These are phyloP conservation scores for Phytophthora cactorum DNA, from an alignment of 352 stramenopile genomes.

Conservation along the genomic window DNA sequence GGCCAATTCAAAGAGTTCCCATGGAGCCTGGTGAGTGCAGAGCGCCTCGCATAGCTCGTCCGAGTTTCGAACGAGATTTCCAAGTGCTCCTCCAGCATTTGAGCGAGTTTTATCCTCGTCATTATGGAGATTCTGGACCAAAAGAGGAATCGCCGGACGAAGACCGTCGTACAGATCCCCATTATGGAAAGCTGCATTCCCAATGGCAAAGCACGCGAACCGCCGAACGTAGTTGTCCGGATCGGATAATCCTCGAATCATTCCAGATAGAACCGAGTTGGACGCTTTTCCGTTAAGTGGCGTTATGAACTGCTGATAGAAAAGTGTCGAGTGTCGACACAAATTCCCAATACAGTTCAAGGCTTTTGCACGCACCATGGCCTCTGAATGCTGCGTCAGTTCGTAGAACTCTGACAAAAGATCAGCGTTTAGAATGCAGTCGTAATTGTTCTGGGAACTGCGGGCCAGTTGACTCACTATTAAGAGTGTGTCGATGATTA, in stretches of 20 bases:
- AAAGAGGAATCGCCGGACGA: slow-evolving; percentile 57
- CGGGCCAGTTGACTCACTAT: slow-evolving; percentile 91
- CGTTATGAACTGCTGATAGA: slow-evolving; percentile 77
- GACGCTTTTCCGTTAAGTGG: slow-evolving; percentile 19
- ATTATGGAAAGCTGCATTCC: slow-evolving; percentile 94
- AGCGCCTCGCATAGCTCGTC: slow-evolving; percentile 75
- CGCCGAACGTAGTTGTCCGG: slow-evolving; percentile 85
- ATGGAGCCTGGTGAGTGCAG: slow-evolving; percentile 60
- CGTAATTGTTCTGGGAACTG: slow-evolving; percentile 76
- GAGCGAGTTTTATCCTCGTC: slow-evolving; percentile 91
- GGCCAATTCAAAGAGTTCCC: slow-evolving; percentile 75
- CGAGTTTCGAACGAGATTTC: slow-evolving; percentile 93
- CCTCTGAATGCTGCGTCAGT: slow-evolving; percentile 65
- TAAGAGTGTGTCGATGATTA: slow-evolving; percentile 83
- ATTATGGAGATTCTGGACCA: slow-evolving; percentile 76
- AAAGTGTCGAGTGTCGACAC: slow-evolving; percentile 89
- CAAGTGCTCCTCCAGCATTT: slow-evolving; percentile 92
- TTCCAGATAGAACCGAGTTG: slow-evolving; percentile 56
- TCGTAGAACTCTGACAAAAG: slow-evolving; percentile 62
- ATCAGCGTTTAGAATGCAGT: slow-evolving; percentile 56
- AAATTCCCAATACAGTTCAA: slow-evolving; percentile 95
- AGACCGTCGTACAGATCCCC: slow-evolving; percentile 78
- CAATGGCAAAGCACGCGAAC: slow-evolving; percentile 95
- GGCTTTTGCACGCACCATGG: slow-evolving; percentile 85
- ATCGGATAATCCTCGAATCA: slow-evolving; percentile 69